phyloP scores from a whole-genome alignment of 306 rosid species.

The Glycine tomentella region DNA sequence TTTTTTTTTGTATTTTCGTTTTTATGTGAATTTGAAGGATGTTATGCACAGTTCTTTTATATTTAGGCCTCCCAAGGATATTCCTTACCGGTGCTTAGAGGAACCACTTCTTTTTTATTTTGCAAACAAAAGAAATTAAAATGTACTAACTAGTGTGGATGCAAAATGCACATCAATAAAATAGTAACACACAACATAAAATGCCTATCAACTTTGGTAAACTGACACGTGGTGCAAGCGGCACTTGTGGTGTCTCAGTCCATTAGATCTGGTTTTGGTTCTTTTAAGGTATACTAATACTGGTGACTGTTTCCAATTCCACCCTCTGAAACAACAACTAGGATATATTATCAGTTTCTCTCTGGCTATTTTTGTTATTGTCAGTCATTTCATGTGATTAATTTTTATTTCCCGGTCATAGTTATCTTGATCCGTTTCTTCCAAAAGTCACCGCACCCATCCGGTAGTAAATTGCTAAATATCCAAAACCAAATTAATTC shows the following conservation, averaged over 20 bases:
- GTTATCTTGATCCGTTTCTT: conserved; percentile 63
- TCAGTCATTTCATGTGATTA: conserved; percentile 18
- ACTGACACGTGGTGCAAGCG: conserved; percentile 38
- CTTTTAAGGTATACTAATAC: not conserved
- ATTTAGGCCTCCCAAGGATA: conserved; percentile 1
- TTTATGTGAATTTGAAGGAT: conserved; percentile 4
- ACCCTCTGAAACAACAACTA: conserved; percentile 20
- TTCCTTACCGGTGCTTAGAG: conserved; percentile 17
- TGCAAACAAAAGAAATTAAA: not conserved
- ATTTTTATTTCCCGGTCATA: conserved; percentile 42
- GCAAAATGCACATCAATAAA: not conserved
- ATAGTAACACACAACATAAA: not conserved
- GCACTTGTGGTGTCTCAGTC: not conserved
- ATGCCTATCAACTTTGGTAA: conserved; percentile 27
- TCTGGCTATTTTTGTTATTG: not conserved
- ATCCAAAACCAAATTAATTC: conserved; percentile 15
- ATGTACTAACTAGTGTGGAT: not conserved
- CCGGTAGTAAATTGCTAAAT: conserved; percentile 36
- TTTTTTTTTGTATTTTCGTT: too few relatives aligned
- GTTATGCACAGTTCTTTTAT: conserved; percentile 4
- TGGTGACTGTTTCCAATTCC: conserved; percentile 29
- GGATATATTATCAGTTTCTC: conserved; percentile 29
- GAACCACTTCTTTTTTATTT: conserved; percentile 8
- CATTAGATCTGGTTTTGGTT: conserved; percentile 40
- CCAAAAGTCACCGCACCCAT: conserved; percentile 54